Evolutionary conservation across 2,329 filamentous ascomycete genomes (phyloP).

Genomic region (Fusarium incarnatum): DNA sequence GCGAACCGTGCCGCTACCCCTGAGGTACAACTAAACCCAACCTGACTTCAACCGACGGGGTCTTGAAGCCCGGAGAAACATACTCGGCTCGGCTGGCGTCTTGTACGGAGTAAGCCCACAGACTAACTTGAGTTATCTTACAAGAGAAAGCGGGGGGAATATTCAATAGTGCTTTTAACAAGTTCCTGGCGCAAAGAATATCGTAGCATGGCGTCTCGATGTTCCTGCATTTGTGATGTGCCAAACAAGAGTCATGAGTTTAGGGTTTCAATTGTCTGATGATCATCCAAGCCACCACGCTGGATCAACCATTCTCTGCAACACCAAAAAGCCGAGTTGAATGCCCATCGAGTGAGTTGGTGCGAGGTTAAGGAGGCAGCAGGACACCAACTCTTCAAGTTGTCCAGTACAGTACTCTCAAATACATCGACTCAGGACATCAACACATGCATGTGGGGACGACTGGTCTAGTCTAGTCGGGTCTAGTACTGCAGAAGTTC

Average conservation of each 20-base stretch:
- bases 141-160: conserved; percentile 10
- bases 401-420: conserved; percentile 10
- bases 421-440: conserved; percentile 7
- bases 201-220: conserved; percentile 21
- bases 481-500: conserved; percentile 16
- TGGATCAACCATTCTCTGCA: conserved; percentile 18
- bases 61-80: conserved; percentile 15
- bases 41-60: conserved; percentile 1
- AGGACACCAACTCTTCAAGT: conserved; percentile 28
- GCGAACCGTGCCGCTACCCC: conserved; percentile 27
- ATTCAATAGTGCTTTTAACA: neutral
- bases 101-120: too few species aligned
- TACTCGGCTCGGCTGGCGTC: neutral
- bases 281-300: conserved; percentile 25
- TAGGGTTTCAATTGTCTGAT: conserved; percentile 29
- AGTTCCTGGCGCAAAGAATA: neutral
- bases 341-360: conserved; percentile 4
- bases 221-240: conserved; percentile 39
- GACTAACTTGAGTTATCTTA: too few species aligned
- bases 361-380: conserved; percentile 16
- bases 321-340: conserved; percentile 8
- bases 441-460: conserved; percentile 25
- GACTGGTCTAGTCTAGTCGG: conserved; percentile 31
- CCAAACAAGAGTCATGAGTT: conserved; percentile 26
- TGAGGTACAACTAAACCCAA: conserved; percentile 13